Percentiles rank a stretch among this genome's conserved stretches.
Evolutionary conservation across 805 yeast genomes (phyloP).

Genomic region (Pachysolen tannophilus): DNA sequence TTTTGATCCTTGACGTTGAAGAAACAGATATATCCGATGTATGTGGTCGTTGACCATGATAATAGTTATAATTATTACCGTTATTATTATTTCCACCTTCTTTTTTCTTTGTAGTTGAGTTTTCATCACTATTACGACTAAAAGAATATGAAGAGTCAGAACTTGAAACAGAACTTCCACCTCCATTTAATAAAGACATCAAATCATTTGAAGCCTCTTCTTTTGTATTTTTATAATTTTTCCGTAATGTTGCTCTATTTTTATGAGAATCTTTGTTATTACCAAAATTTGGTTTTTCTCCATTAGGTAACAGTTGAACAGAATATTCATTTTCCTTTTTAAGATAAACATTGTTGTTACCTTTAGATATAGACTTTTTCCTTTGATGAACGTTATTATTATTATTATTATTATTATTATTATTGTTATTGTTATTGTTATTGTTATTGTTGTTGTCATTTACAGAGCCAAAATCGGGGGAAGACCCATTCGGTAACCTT

Average conservation of each 20-base stretch:
- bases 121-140: background rate
- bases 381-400: background rate
- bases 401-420: background rate
- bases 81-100: too few species aligned
- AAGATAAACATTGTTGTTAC: background rate
- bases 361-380: background rate
- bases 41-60: too few species aligned
- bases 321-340: slow-evolving; percentile 1
- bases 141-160: background rate
- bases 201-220: slow-evolving; percentile 6
- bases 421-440: background rate
- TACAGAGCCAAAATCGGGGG: background rate
- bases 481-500: slow-evolving; percentile 1
- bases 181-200: slow-evolving; percentile 2
- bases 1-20: background rate
- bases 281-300: slow-evolving; percentile 10
- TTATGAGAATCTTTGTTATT: slow-evolving; percentile 1
- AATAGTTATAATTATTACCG: too few species aligned
- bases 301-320: slow-evolving; percentile 6
- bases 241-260: slow-evolving; percentile 2
- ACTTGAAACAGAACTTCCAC: background rate
- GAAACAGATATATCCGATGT: too few species aligned
- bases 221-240: slow-evolving; percentile 1
- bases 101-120: background rate
- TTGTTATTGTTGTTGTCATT: background rate